phyloP scores from a whole-genome alignment of 208 protist species.

The Trypanosoma mega region DNA sequence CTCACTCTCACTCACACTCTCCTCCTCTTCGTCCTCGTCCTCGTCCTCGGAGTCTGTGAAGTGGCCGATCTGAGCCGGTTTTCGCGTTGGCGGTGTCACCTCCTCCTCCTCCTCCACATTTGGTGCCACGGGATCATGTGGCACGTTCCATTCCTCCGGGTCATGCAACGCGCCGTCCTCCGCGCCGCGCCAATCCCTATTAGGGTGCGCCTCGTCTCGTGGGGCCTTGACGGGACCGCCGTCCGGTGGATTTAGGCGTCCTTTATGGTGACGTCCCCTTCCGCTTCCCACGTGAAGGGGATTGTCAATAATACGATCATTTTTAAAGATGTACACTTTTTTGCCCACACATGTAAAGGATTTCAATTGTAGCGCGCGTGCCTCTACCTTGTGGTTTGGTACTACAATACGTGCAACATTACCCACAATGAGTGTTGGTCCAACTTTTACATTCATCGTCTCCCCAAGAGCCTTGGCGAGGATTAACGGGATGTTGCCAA shows the following conservation, averaged over 20 bases:
- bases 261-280: no score
- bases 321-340: conserved; percentile 84
- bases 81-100: neutral
- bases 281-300: no score
- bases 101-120: neutral
- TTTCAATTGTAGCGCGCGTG: conserved; percentile 72
- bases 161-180: no score
- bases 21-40: conserved; percentile 27
- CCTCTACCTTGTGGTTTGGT: conserved; percentile 80
- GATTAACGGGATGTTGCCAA: conserved; percentile 64
- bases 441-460: conserved; percentile 75
- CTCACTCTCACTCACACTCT: neutral
- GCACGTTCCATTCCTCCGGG: no score
- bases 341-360: conserved; percentile 74
- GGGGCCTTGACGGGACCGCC: no score
- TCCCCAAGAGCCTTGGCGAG: conserved; percentile 83
- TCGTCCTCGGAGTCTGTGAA: conserved; percentile 66
- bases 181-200: no score
- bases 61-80: conserved; percentile 47
- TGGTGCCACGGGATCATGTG: no score
- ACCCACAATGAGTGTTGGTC: conserved; percentile 82
- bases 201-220: no score
- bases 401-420: conserved; percentile 79
- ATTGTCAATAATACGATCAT: conserved; percentile 89
- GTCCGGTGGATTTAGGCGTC: no score